Conservation (phyloP, 345 rosid genomes). For the Gynandropsis gynandra region DNA sequence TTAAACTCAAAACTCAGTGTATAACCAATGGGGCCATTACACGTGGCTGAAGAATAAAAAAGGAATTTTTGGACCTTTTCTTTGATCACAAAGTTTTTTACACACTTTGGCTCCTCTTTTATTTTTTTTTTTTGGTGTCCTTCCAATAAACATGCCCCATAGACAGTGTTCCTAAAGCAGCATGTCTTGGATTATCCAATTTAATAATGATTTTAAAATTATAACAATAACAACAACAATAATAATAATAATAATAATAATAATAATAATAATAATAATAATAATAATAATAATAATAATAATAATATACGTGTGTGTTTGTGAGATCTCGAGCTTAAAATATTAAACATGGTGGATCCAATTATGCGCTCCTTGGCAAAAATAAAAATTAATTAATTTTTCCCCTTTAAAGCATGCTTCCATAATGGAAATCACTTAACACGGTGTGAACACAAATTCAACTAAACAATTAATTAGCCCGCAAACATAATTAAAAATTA, state of each 20-base stretch:
- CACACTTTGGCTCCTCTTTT: constrained; percentile 19
- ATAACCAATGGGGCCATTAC: constrained; percentile 9
- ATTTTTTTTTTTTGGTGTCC: no score
- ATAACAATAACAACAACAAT: no score
- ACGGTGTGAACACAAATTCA: not conserved
- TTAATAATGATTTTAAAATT: no score
- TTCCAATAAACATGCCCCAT: constrained; percentile 47
- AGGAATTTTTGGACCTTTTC: constrained; percentile 2
- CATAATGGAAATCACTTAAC: not conserved
- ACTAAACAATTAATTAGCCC: not conserved
- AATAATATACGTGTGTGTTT: constrained; percentile 17
- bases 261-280: no score
- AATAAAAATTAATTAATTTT: not conserved
- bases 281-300: no score
- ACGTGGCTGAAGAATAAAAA: constrained; percentile 3
- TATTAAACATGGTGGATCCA: constrained; percentile 51
- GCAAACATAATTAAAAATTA: not conserved
- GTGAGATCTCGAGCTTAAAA: constrained; percentile 18
- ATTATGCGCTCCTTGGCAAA: constrained; percentile 35
- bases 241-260: no score
- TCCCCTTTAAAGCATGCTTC: constrained; percentile 1
- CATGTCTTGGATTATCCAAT: constrained; percentile 30
- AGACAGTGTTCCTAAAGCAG: constrained; percentile 50
- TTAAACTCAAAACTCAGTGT: constrained; percentile 7
- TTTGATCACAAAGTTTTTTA: constrained; percentile 22